Base-by-base conservation (phyloP, 139 green algal genomes). In the Micromonas pusilla region DNA sequence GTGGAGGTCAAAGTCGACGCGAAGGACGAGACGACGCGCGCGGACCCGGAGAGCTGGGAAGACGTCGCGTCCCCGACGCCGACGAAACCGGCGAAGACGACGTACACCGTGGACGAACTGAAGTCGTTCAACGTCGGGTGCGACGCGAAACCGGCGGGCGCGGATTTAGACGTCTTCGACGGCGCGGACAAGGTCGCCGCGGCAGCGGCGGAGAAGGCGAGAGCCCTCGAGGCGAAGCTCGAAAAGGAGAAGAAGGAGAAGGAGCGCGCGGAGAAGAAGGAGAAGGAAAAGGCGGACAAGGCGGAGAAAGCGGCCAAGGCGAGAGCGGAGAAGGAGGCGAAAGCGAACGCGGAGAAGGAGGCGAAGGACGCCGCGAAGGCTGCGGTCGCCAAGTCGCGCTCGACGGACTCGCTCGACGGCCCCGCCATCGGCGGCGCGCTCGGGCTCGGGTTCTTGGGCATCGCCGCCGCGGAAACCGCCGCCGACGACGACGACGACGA, bases 171-270 rank as follows among this genome's bases (percentile, higher is more conserved):
- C 45, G 45, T 57, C 9, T 57, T 57, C 45, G 45, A 57, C 9
- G 45, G 16, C 9, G 45, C 45, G 45, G 45, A 57, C 45, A 57
- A 57, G 45, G 45, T 57, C 16, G 45, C 9, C 9, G 16, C 9
- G 16, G 45, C 9, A 57, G 16, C 9, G 45, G 45, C 45, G 45
- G 45, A 57, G 45, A 16, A 9, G 45, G 45, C 45, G 45, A 16
- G 16, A n/a, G n/a, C n/a, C n/a, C n/a, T n/a, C 9, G 16, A 57
- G 45, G 16, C 9, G 45, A 57, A 57, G 45, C 45, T 9, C 45
- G 45, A 57, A 57, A 57, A 57, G 45, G 45, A 9, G 9, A 16
- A 70, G 63, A 70, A 36, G 63, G 63, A 70, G 54, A 65, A 25
- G 26, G 54, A 65, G 26, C 23, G 23, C 63, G 63, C 63, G 63